phyloP scores from a whole-genome alignment of 495 filamentous ascomycete species.

The Neurospora discreta region DNA sequence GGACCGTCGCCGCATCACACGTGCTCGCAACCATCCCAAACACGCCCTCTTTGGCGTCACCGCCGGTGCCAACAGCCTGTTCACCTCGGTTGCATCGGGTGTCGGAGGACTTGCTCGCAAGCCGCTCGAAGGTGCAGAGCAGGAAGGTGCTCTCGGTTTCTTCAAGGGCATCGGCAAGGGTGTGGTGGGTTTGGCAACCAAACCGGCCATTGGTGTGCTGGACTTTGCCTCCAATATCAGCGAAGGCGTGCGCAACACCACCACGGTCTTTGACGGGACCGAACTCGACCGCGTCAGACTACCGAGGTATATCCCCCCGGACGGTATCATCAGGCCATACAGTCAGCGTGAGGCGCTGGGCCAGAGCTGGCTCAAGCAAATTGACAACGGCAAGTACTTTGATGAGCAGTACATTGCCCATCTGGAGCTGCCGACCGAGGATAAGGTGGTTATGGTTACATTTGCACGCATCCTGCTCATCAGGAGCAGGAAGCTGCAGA shows the following conservation, averaged over 20 bases:
- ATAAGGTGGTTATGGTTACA: conserved; percentile 91
- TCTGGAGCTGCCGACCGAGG: conserved; percentile 77
- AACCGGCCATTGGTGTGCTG: conserved; percentile 92
- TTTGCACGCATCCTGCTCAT: conserved; percentile 88
- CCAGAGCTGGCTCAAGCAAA: conserved; percentile 96
- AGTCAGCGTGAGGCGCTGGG: conserved; percentile 91
- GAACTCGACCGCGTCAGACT: conserved; percentile 89
- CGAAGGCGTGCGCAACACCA: conserved; percentile 96
- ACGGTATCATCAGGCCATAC: conserved; percentile 92
- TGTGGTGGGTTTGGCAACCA: conserved; percentile 81
- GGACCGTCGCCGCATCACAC: conserved; percentile 85
- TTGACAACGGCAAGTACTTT: conserved; percentile 95
- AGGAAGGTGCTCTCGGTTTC: conserved; percentile 86
- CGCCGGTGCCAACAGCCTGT: conserved; percentile 88
- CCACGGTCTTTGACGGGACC: conserved; percentile 90
- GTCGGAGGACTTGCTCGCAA: conserved; percentile 88
- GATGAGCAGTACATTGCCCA: conserved; percentile 96
- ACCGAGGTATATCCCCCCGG: conserved; percentile 79
- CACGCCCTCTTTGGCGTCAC: conserved; percentile 95
- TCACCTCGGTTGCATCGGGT: conserved; percentile 81
- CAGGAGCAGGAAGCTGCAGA: conserved; percentile 67
- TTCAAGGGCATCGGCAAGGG: conserved; percentile 97
- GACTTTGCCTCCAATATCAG: conserved; percentile 93
- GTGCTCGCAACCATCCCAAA: conserved; percentile 87
- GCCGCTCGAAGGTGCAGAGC: conserved; percentile 90